These are phyloP conservation scores for Trichocladium antarcticum DNA, from an alignment of 495 filamentous ascomycete species.

Conservation along the genomic window DNA sequence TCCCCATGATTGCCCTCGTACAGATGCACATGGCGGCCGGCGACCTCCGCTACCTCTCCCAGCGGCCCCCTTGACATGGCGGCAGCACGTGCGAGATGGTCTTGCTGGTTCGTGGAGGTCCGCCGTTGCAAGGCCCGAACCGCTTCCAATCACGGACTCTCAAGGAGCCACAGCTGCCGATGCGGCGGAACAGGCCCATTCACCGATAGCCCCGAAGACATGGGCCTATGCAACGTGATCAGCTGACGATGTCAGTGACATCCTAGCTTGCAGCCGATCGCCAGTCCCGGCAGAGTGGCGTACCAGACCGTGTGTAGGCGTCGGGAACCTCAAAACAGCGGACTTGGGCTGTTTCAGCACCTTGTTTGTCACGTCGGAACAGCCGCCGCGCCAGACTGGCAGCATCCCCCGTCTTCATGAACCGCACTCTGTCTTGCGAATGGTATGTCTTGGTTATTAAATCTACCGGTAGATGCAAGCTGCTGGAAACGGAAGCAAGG, in stretches of 20 bases:
- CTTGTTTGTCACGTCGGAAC: not conserved
- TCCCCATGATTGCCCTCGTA: not conserved
- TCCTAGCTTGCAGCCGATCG: not conserved
- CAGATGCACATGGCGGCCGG: not conserved
- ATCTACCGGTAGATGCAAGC: slow-evolving; percentile 14
- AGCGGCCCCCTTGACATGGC: not conserved
- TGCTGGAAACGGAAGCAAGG: slow-evolving; percentile 18
- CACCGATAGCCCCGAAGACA: slow-evolving; percentile 8
- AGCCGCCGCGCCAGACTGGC: not conserved
- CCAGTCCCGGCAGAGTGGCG: slow-evolving; percentile 2
- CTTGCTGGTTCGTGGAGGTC: too few relatives aligned
- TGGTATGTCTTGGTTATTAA: not conserved
- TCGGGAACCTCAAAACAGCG: too few relatives aligned
- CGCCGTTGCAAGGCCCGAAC: too few relatives aligned
- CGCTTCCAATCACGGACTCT: too few relatives aligned
- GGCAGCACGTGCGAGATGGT: not conserved
- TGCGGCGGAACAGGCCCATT: slow-evolving; percentile 14
- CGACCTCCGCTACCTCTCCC: not conserved
- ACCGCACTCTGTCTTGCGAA: not conserved
- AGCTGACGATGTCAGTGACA: slow-evolving; percentile 22
- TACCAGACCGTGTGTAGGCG: too few relatives aligned
- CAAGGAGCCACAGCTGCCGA: not conserved
- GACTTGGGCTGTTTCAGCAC: not conserved
- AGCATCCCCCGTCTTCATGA: not conserved
- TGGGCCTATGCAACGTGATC: slow-evolving; percentile 21